Evolutionary conservation across 345 rosid genomes (phyloP).

Genomic region (Brassica incana): DNA sequence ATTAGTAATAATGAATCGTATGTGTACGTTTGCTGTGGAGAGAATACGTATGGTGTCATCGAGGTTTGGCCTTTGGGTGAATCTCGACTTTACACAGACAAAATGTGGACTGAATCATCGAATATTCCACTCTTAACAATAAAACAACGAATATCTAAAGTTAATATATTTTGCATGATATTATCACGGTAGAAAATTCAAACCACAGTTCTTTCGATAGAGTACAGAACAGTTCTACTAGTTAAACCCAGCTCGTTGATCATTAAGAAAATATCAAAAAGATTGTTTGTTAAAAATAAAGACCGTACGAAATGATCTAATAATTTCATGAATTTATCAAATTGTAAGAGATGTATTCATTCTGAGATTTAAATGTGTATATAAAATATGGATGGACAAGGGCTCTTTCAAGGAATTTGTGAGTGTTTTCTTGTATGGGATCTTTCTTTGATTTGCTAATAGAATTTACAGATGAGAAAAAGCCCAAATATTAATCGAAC

Average conservation of each 20-base stretch:
- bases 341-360: not conserved
- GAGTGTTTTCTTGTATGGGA: not conserved
- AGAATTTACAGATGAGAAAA: not conserved
- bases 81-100: constrained; percentile 7
- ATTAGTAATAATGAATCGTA: not conserved
- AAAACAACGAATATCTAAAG: not conserved
- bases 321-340: not conserved
- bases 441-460: not conserved
- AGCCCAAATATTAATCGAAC: not conserved
- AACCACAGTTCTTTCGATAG: not conserved
- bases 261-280: not conserved
- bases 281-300: not conserved
- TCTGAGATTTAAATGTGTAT: not conserved
- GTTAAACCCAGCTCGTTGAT: not conserved
- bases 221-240: not conserved
- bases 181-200: not conserved
- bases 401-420: not conserved
- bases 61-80: not conserved
- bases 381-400: not conserved
- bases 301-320: not conserved
- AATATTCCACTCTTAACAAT: not conserved
- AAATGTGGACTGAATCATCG: not conserved
- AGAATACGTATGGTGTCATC: not conserved
- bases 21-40: not conserved
- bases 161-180: not conserved